Evolutionary conservation across 176 grass and related monocot genomes (phyloP), one percentile per base, ranked within the genome.

Genomic region (Cocos nucifera): DNA sequence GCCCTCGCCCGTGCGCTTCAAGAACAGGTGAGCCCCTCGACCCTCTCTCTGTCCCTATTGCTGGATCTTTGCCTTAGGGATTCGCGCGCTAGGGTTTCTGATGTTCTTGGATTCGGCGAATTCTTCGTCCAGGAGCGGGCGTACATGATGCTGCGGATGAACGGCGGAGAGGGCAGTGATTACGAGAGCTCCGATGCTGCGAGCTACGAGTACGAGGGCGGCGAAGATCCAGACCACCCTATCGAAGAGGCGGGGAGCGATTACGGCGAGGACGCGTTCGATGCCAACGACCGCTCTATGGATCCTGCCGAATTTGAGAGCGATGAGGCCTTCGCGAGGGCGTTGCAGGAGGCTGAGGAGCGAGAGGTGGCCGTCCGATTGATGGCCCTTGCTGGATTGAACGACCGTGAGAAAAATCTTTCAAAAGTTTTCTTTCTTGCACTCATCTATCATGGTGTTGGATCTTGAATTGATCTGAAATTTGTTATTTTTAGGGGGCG

Each of bases 1-100:
- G 93, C 93, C 69, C 88, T 98, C 12, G 87, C 93, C 15, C 82
- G 93, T 32, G 93, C 86, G 32, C 88, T 98, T 49, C 93, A 98
- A 76, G 93, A 98, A 58, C 93, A 98, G 81, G 93, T 21, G 64
- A 50, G 60, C 70, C 59, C 49, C 4, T n/a, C 10, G 8, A 35
- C 61, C 15, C 6, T 4, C 23, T 15, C 7, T 53, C 12, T 19
- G 4, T 16, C 8, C 17, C 8, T 39, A 0, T 3, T 14, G 5
- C 15, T 8, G 35, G 35, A 44, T 44, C 10, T 27, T 61, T 44
- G 21, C 4, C 8, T 25, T 0, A 51, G 26, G 50, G 28, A 15
- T 52, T 24, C 50, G 27, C 50, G 27, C 17, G 19, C 22, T 12
- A 19, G 70, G 70, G 58, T 35, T 54, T 55, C 54, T 53, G 59